Evolutionary conservation across 2,329 filamentous ascomycete genomes (phyloP).

Genomic region (Simplicillium sp.): DNA sequence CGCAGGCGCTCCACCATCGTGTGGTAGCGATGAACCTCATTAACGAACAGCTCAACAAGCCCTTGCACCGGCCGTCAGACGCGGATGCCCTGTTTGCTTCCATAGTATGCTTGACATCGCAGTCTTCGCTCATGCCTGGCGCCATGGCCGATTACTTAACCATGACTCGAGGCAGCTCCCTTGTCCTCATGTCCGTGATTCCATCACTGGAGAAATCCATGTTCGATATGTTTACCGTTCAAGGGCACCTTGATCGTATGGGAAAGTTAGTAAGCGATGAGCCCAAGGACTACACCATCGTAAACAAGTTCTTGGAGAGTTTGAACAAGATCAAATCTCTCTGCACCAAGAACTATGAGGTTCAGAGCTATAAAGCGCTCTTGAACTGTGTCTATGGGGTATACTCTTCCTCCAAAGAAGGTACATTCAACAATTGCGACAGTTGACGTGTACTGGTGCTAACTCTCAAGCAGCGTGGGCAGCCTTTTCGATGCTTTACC

Average conservation of each 20-base stretch:
- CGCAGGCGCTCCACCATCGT: slow-evolving; percentile 23
- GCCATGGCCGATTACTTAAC: slow-evolving; percentile 27
- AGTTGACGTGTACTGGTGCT: slow-evolving; percentile 19
- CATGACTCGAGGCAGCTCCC: slow-evolving; percentile 20
- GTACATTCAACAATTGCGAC: slow-evolving; percentile 15
- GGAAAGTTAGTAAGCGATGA: slow-evolving; percentile 12
- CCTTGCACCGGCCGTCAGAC: slow-evolving; percentile 15
- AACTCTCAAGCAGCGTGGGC: slow-evolving; percentile 13
- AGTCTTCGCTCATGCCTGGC: slow-evolving; percentile 24
- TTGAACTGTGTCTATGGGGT: slow-evolving; percentile 7
- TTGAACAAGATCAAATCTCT: slow-evolving; percentile 9
- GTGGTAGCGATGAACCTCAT: slow-evolving; percentile 23
- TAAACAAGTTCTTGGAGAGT: slow-evolving; percentile 11
- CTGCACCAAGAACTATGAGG: slow-evolving; percentile 10
- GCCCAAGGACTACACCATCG: slow-evolving; percentile 10
- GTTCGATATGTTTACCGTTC: slow-evolving; percentile 12
- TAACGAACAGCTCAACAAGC: slow-evolving; percentile 19
- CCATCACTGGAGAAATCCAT: slow-evolving; percentile 11
- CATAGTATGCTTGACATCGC: slow-evolving; percentile 23
- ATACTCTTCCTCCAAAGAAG: slow-evolving; percentile 9
- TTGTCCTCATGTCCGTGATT: slow-evolving; percentile 13
- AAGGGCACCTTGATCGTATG: slow-evolving; percentile 16
- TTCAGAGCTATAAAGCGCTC: slow-evolving; percentile 9
- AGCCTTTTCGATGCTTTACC: slow-evolving; percentile 12
- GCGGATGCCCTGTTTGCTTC: slow-evolving; percentile 25